Evolutionary conservation across 1,284 basidiomycete species (phyloP).

Genomic region (Ustilago bromivora): DNA sequence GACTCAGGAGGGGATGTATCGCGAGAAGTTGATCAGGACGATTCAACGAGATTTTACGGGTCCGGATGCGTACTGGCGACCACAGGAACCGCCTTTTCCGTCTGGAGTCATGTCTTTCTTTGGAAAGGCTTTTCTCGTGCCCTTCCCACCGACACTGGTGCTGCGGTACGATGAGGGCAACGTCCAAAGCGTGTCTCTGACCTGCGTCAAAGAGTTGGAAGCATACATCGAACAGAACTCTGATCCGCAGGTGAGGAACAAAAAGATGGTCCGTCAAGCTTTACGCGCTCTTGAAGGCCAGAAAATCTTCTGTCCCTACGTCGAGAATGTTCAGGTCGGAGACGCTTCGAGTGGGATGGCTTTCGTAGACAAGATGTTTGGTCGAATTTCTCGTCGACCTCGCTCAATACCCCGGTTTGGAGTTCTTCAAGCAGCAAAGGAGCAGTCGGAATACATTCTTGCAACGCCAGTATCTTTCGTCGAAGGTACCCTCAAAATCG

Average conservation of each 20-base stretch:
- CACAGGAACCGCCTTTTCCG: slow-evolving; percentile 47
- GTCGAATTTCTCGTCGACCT: slow-evolving; percentile 24
- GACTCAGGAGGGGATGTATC: slow-evolving; percentile 28
- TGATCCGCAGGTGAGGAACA: slow-evolving; percentile 73
- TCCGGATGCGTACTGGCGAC: slow-evolving; percentile 60
- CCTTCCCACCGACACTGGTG: slow-evolving; percentile 79
- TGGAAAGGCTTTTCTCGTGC: slow-evolving; percentile 79
- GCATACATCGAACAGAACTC: slow-evolving; percentile 78
- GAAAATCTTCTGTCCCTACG: slow-evolving; percentile 77
- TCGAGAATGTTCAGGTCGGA: slow-evolving; percentile 73
- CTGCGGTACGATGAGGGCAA: slow-evolving; percentile 77
- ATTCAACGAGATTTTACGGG: slow-evolving; percentile 60
- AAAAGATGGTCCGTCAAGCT: slow-evolving; percentile 77
- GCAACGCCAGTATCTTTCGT: slow-evolving; percentile 72
- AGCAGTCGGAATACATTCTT: slow-evolving; percentile 74
- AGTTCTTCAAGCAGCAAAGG: slow-evolving; percentile 25
- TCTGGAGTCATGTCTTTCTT: slow-evolving; percentile 58
- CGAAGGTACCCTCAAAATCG: slow-evolving; percentile 75
- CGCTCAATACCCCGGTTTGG: slow-evolving; percentile 24
- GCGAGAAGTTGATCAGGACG: slow-evolving; percentile 43
- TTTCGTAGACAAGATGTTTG: slow-evolving; percentile 33
- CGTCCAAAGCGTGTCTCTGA: slow-evolving; percentile 73
- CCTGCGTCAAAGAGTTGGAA: slow-evolving; percentile 74
- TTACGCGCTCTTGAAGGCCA: slow-evolving; percentile 79
- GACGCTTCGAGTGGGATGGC: slow-evolving; percentile 31